Evolutionary conservation across 2,329 filamentous ascomycete species (phyloP).

Genomic region (Fusarium sarcochroum): DNA sequence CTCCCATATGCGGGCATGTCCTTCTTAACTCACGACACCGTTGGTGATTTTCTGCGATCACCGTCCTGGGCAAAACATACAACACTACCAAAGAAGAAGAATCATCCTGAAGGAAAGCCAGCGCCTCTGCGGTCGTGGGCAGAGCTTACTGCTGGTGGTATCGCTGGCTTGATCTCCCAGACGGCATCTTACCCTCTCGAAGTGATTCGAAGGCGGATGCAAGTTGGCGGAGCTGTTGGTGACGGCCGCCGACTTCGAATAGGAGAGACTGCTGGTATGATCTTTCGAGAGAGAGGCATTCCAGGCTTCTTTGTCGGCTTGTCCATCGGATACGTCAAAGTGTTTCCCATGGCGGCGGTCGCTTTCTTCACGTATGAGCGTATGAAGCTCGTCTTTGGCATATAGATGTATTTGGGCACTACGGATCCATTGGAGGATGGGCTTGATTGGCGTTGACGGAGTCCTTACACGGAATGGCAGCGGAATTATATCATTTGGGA

Average conservation of each 20-base stretch:
- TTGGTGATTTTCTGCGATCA: slow-evolving; percentile 84
- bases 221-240: slow-evolving; percentile 93
- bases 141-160: slow-evolving; percentile 85
- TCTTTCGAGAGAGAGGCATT: slow-evolving; percentile 81
- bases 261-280: slow-evolving; percentile 80
- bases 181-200: slow-evolving; percentile 95
- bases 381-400: slow-evolving; percentile 74
- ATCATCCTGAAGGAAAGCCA: slow-evolving; percentile 70
- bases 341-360: slow-evolving; percentile 87
- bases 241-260: slow-evolving; percentile 86
- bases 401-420: slow-evolving; percentile 59
- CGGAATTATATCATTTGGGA: slow-evolving; percentile 34
- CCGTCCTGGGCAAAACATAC: slow-evolving; percentile 79
- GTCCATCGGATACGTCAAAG: slow-evolving; percentile 94
- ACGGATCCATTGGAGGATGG: slow-evolving; percentile 10
- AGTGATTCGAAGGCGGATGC: slow-evolving; percentile 92
- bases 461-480: slow-evolving; percentile 32
- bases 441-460: slow-evolving; percentile 46
- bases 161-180: slow-evolving; percentile 91
- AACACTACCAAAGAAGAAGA: slow-evolving; percentile 74
- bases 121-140: slow-evolving; percentile 86
- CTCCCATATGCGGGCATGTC: slow-evolving; percentile 95
- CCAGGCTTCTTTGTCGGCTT: slow-evolving; percentile 93
- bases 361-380: slow-evolving; percentile 77
- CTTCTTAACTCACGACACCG: slow-evolving; percentile 94